A percentile compares a stretch with the other conserved stretches of the same genome.
These are phyloP conservation scores for Penicillium italicum DNA, from an alignment of 2,329 filamentous ascomycete genomes.

Conservation along the genomic window DNA sequence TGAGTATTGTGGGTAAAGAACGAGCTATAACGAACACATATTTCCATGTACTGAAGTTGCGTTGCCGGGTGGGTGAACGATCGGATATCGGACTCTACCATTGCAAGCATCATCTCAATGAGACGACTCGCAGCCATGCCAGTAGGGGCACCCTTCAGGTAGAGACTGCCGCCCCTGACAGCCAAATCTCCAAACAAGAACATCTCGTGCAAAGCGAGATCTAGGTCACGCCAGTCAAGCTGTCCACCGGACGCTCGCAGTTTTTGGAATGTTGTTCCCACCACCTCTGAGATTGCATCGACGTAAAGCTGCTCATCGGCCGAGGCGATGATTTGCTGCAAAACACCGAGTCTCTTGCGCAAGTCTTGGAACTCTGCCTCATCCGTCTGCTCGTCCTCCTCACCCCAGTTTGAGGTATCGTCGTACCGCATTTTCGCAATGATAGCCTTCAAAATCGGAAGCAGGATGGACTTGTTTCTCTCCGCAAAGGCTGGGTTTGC, in stretches of 20 bases:
- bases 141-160: conserved; percentile 77
- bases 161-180: conserved; percentile 82
- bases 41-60: conserved; percentile 96
- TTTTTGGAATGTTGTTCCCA: conserved; percentile 82
- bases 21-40: conserved; percentile 86
- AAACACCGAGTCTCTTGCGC: conserved; percentile 78
- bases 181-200: conserved; percentile 92
- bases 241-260: conserved; percentile 68
- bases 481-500: conserved; percentile 60
- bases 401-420: conserved; percentile 87
- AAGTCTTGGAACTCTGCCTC: conserved; percentile 97
- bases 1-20: conserved; percentile 85
- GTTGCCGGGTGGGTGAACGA: conserved; percentile 86
- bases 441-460: conserved; percentile 85
- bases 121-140: conserved; percentile 75
- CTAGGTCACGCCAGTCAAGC: conserved; percentile 91
- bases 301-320: conserved; percentile 87
- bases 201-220: conserved; percentile 92
- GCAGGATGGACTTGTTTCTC: conserved; percentile 76
- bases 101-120: conserved; percentile 87
- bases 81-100: conserved; percentile 88
- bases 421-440: conserved; percentile 97
- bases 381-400: conserved; percentile 90
- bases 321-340: conserved; percentile 88
- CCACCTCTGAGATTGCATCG: conserved; percentile 78